phyloP scores from a whole-genome alignment of 805 yeast genomes.

The Nakazawaea ishiwadae region DNA sequence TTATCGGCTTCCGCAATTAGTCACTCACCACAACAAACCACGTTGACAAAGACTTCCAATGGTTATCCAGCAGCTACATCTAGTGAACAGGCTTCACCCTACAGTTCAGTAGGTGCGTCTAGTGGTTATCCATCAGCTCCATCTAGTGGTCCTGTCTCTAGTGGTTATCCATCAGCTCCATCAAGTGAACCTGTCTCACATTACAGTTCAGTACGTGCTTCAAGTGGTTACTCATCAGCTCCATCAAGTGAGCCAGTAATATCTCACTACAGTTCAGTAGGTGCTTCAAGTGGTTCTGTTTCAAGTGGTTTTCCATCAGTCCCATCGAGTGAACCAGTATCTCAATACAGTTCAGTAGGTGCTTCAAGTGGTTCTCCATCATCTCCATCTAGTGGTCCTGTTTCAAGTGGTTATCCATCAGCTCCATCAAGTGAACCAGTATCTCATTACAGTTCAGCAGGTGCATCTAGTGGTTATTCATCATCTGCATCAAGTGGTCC shows the following conservation, averaged over 20 bases:
- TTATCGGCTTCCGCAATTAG: too few species aligned
- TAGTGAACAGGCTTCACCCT: neutral
- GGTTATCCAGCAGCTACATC: neutral
- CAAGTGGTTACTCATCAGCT: neutral
- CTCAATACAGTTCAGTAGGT: neutral
- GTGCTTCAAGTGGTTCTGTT: neutral
- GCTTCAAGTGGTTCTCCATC: neutral
- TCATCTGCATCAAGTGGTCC: neutral
- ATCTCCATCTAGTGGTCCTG: too few species aligned
- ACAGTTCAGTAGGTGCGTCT: neutral
- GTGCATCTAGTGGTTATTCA: neutral
- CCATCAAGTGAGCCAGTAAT: neutral
- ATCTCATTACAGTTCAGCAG: neutral
- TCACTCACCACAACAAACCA: too few species aligned
- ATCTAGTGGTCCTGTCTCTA: neutral
- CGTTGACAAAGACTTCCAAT: too few species aligned
- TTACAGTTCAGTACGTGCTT: neutral
- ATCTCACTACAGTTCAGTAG: neutral
- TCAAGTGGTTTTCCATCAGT: neutral
- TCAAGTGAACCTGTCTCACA: neutral
- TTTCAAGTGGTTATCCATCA: conserved; percentile 1
- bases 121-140: neutral
- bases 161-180: neutral
- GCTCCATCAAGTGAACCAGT: neutral
- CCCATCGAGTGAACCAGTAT: neutral